phyloP scores from a whole-genome alignment of 257 asterid genomes.

The Lycium ferocissimum region DNA sequence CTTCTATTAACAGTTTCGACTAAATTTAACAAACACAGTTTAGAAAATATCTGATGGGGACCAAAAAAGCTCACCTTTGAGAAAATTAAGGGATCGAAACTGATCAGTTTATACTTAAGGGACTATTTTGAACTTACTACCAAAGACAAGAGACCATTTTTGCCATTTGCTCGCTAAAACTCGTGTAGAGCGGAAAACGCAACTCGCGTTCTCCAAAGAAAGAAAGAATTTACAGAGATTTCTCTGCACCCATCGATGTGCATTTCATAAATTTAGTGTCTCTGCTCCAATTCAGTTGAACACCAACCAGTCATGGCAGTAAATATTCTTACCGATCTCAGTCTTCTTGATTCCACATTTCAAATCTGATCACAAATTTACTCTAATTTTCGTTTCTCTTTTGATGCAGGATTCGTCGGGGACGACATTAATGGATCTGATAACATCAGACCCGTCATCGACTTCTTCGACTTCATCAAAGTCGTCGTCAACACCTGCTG shows the following conservation, averaged over 20 bases:
- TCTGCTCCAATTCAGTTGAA: not conserved
- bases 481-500: not conserved
- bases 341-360: not conserved
- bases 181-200: too few relatives aligned
- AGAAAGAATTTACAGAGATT: not conserved
- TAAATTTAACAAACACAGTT: too few relatives aligned
- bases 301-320: not conserved
- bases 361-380: not conserved
- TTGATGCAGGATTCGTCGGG: slow-evolving; percentile 83
- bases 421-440: slow-evolving; percentile 97
- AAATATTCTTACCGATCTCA: not conserved
- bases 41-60: too few relatives aligned
- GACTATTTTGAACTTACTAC: too few relatives aligned
- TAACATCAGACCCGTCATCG: slow-evolving; percentile 86
- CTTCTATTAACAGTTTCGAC: too few relatives aligned
- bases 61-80: too few relatives aligned
- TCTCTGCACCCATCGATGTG: not conserved
- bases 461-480: slow-evolving; percentile 32
- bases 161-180: too few relatives aligned
- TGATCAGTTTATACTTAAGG: too few relatives aligned
- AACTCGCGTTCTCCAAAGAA: not conserved
- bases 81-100: too few relatives aligned
- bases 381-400: not conserved
- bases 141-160: too few relatives aligned
- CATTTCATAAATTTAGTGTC: not conserved